A percentile compares a stretch with the other conserved stretches of the same genome.
These are phyloP conservation scores for Physcia stellaris DNA, from an alignment of 495 filamentous ascomycete species.

Conservation along the genomic window DNA sequence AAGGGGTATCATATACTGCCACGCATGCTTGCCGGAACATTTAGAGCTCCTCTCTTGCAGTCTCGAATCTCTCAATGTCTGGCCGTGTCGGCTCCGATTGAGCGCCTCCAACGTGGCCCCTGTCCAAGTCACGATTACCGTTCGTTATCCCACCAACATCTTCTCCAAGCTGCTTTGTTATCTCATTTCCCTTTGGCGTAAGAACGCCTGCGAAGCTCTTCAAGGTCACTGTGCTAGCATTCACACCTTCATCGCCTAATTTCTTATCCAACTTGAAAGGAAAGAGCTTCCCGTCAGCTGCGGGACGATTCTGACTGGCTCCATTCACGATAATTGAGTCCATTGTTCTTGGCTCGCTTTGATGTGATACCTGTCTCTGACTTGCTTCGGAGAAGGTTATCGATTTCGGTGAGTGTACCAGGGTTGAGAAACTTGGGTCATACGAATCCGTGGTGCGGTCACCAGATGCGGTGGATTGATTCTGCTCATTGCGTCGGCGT, in stretches of 20 bases:
- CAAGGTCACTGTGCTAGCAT: conserved; percentile 14
- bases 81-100: not conserved
- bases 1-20: no score
- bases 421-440: no score
- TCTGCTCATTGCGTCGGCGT: no score
- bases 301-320: conserved; percentile 24
- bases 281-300: conserved; percentile 7
- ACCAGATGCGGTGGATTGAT: no score
- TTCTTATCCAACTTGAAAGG: conserved; percentile 13
- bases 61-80: conserved; percentile 12
- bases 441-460: no score
- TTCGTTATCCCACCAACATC: not conserved
- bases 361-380: no score
- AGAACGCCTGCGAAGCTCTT: conserved; percentile 9
- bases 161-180: conserved; percentile 4
- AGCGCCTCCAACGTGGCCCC: not conserved
- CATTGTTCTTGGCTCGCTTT: no score
- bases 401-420: no score
- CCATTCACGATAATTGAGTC: no score
- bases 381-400: no score
- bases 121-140: not conserved
- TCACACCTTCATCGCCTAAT: not conserved
- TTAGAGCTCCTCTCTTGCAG: conserved; percentile 1
- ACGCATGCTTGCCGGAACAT: no score
- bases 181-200: conserved; percentile 8